Evolutionary conservation across 1,284 basidiomycete genomes (phyloP), one percentile per base, ranked within the genome.

Genomic region (Xerocomus nothofagi): DNA sequence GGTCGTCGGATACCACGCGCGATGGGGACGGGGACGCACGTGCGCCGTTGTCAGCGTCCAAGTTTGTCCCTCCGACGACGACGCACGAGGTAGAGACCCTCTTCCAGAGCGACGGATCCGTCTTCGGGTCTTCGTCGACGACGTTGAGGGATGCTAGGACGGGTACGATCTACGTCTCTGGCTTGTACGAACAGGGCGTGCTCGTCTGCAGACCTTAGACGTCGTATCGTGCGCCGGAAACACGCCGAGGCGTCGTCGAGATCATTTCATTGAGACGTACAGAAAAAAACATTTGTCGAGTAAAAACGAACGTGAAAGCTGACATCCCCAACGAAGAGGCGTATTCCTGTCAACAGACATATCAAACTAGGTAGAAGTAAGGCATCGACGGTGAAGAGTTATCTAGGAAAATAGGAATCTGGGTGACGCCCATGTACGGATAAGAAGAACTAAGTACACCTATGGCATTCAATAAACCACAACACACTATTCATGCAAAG

Each of bases 51-150:
- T 72, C 81, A 1, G 73, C 71, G 36, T 70, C 62, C 43, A 61
- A 60, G 36, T 75, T 76, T 45, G 71, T 75, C 2, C 61, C 70
- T 3, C 61, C 66, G 7, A 59, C 68, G n/a, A 50, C 58, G 11
- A 69, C 66, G 3, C 70, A 76, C 56, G 70, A 71, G 29, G 50
- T 84, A 24, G 69, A 74, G 57, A 86, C 84, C 0, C 51, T 86
- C 18, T 85, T 84, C 67, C 84, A 84, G 67, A 86, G 84, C 56
- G 71, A 80, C 49, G 83, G 84, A 3, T 68, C 72, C 0, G 73
- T 73, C 7, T 83, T 81, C 55, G 72, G 73, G 14, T 46, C 75
- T 3, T 79, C 80, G 12, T 69, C 73, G 3, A 81, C 81, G 6
- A 77, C 71, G 2, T 53, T 86, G 49, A 63, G 70, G 33, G 82